These are phyloP conservation scores for Poronia punctata DNA, from an alignment of 495 filamentous ascomycete genomes.

Conservation along the genomic window DNA sequence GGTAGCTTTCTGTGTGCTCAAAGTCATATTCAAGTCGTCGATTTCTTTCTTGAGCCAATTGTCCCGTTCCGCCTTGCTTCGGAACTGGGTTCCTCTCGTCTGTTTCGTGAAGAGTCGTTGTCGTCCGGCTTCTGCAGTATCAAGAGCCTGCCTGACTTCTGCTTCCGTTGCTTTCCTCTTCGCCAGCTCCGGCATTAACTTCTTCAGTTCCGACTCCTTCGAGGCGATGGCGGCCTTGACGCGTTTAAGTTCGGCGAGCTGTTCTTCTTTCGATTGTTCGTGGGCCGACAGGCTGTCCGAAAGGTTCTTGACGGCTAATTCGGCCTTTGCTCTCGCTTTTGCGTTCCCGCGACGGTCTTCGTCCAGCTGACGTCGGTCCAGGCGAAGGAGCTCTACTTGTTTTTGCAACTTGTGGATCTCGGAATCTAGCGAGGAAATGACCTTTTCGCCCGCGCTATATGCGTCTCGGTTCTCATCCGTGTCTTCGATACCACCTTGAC, in stretches of 20 bases:
- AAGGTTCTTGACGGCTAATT: conserved; percentile 75
- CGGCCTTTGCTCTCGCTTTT: conserved; percentile 69
- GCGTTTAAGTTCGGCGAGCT: conserved; percentile 66
- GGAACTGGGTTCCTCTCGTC: conserved; percentile 81
- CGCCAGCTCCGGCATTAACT: conserved; percentile 68
- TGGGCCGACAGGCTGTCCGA: conserved; percentile 74
- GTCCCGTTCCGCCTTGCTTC: conserved; percentile 81
- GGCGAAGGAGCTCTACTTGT: conserved; percentile 73
- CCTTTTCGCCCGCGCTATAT: conserved; percentile 73
- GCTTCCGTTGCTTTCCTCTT: conserved; percentile 66
- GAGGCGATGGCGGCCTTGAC: conserved; percentile 66
- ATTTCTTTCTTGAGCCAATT: conserved; percentile 75
- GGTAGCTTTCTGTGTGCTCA: conserved; percentile 75
- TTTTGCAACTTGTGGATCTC: conserved; percentile 73
- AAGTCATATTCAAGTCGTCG: conserved; percentile 64
- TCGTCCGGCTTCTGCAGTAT: conserved; percentile 65
- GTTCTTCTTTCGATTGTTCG: conserved; percentile 58
- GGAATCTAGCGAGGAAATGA: conserved; percentile 67
- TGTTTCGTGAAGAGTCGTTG: conserved; percentile 90
- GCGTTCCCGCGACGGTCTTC: conserved; percentile 80
- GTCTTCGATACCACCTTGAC: conserved; percentile 72
- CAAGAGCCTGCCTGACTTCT: conserved; percentile 59
- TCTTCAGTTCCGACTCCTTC: conserved; percentile 67
- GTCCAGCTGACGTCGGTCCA: conserved; percentile 85
- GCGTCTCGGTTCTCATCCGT: conserved; percentile 73